These are phyloP conservation scores for Solidago caesia DNA, from an alignment of 129 eudicot genomes.

Conservation along the genomic window DNA sequence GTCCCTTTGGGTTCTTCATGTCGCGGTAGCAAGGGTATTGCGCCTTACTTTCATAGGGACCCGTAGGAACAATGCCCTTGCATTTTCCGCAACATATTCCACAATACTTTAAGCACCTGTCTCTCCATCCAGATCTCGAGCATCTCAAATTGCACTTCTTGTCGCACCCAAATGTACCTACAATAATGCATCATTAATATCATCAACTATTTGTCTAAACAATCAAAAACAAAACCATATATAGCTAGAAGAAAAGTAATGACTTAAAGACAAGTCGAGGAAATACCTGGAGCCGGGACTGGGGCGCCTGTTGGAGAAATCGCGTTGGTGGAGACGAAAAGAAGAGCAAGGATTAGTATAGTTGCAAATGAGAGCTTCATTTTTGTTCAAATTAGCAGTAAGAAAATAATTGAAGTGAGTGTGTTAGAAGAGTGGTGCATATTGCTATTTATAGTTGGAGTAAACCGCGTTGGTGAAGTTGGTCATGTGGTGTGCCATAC, in stretches of 20 bases:
- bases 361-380: slow-evolving; percentile 26
- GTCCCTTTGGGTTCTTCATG: slow-evolving; percentile 33
- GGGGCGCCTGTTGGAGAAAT: slow-evolving; percentile 4
- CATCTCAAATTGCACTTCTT: slow-evolving; percentile 26
- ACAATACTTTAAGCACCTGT: slow-evolving; percentile 17
- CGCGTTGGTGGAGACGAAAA: slow-evolving; percentile 12
- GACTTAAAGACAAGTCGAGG: too few relatives aligned
- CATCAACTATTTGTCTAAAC: background rate
- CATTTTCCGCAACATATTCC: slow-evolving; percentile 34
- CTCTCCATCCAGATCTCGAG: slow-evolving; percentile 22
- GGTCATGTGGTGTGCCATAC: background rate
- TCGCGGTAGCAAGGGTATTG: slow-evolving; percentile 42
- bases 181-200: background rate
- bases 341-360: slow-evolving; percentile 12
- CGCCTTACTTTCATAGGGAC: slow-evolving; percentile 28
- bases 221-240: background rate
- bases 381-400: background rate
- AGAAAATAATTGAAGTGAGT: too few relatives aligned
- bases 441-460: slow-evolving; percentile 11
- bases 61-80: slow-evolving; percentile 32
- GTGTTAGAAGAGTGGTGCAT: too few relatives aligned
- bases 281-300: slow-evolving; percentile 3
- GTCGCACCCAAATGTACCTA: slow-evolving; percentile 20
- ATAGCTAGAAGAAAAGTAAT: background rate
- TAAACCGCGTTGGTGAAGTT: background rate